These are phyloP conservation scores for Naganishia vishniacii DNA, from an alignment of 768 basidiomycete genomes.

Conservation along the genomic window DNA sequence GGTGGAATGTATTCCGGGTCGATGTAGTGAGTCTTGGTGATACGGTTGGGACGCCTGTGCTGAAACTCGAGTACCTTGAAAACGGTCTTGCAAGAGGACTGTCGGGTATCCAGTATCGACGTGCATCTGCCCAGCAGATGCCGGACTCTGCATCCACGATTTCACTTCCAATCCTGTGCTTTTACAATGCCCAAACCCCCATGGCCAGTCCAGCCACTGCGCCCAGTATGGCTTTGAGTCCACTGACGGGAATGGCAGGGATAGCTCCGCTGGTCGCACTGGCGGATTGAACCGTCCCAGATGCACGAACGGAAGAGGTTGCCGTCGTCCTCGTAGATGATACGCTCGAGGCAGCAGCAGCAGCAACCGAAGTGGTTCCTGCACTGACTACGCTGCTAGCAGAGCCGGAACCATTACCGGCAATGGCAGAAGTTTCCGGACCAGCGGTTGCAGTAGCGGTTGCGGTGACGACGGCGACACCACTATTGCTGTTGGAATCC, in stretches of 20 bases:
- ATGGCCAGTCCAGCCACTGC: constrained; percentile 1
- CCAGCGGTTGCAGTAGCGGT: neutral
- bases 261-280: constrained; percentile 2
- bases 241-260: neutral
- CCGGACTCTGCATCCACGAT: no score
- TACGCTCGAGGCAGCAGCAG: neutral
- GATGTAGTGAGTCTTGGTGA: no score
- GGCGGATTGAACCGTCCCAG: constrained; percentile 3
- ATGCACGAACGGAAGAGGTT: neutral
- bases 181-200: neutral
- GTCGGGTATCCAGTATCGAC: no score
- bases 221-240: neutral
- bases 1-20: no score
- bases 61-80: no score
- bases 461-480: constrained; percentile 5
- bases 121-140: neutral
- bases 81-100: no score
- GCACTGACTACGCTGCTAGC: neutral
- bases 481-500: constrained; percentile 13
- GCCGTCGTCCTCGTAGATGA: neutral
- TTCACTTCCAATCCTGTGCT: no score
- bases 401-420: neutral
- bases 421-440: neutral
- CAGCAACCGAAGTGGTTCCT: neutral
- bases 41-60: no score